Base-by-base conservation (phyloP, 495 filamentous ascomycete species). In the Penicillium simplicissimum region DNA sequence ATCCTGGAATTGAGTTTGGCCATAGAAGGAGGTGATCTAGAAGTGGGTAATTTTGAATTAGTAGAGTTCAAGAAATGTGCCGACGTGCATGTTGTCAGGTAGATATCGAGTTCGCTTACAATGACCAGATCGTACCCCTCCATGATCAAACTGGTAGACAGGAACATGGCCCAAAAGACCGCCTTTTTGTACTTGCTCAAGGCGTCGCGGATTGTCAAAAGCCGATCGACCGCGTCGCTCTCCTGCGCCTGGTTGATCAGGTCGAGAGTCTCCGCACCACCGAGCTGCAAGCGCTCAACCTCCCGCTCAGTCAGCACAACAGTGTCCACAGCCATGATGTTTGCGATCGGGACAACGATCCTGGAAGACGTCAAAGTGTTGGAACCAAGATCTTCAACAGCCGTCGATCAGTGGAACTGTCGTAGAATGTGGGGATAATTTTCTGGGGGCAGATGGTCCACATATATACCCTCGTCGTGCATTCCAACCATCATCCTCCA, bases 121-220 rank as follows among this genome's bases (percentile, higher is more conserved):
- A 81, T 69, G 9, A 69, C 72, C 11, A 76, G 43, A 55, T 80
- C 76, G 58, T 77, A 81, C 11, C 78, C 79, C 59, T 79, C 74
- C 79, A 81, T 81, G 61, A 77, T 70, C 33, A 81, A 67, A 52
- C 64, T 66, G 4, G 75, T 71, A 0, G 76, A 79, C 31, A 81
- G 56, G 8, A 80, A 64, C 55, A 80, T 59, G 15, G 73, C 71
- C 77, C 77, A 81, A n/a, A 67, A 73, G 17, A 79, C 71, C 5
- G 79, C 79, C 51, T 79, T 78, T 51, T 68, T 56, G 53, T 56
- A 56, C 23, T 56, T 56, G 10, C 5, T 23, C 53, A 56, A 25
- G 11, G 53, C 53, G 2, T 36, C 33, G 5, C 23, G 75, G 71
- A 62, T 37, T 15, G 53, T 56, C 53, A 56, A 55, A 33, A 48